Evolutionary conservation across 2,329 filamentous ascomycete genomes (phyloP).

Genomic region (Diaporthe sp.): DNA sequence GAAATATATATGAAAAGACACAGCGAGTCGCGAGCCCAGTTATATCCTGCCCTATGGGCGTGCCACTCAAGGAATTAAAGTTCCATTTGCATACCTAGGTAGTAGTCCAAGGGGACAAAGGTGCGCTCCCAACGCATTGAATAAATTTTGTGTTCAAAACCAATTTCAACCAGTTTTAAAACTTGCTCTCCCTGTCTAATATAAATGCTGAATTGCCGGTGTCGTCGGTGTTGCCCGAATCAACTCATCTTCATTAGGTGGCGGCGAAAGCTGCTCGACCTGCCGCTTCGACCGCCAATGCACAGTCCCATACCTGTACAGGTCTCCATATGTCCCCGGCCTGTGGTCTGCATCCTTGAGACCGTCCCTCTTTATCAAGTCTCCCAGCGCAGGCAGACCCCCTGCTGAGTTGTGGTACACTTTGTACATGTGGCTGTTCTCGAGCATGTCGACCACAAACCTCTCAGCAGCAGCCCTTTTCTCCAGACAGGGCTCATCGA

Average conservation of each 20-base stretch:
- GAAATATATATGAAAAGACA: no score
- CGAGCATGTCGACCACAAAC: conserved; percentile 37
- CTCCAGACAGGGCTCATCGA: conserved; percentile 16
- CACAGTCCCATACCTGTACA: conserved; percentile 21
- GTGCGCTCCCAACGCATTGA: no score
- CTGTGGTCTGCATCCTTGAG: conserved; percentile 22
- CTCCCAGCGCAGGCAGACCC: conserved; percentile 2
- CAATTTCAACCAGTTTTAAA: no score
- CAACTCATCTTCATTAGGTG: neutral
- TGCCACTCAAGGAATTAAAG: no score
- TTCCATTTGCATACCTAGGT: no score
- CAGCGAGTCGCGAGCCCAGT: no score
- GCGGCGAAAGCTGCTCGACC: neutral
- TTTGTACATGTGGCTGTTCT: conserved; percentile 26
- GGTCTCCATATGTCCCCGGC: conserved; percentile 10
- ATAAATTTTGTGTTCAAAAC: no score
- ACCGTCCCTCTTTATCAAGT: conserved; percentile 34
- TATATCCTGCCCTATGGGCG: no score
- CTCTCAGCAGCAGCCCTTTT: conserved; percentile 14
- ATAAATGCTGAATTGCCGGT: neutral
- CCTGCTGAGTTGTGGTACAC: conserved; percentile 25
- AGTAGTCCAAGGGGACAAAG: no score
- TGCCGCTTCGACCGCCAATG: conserved; percentile 16
- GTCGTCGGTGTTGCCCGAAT: conserved; percentile 9
- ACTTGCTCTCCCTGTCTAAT: neutral